Base-by-base conservation (phyloP, 352 stramenopile species). In the Pythium biforme region DNA sequence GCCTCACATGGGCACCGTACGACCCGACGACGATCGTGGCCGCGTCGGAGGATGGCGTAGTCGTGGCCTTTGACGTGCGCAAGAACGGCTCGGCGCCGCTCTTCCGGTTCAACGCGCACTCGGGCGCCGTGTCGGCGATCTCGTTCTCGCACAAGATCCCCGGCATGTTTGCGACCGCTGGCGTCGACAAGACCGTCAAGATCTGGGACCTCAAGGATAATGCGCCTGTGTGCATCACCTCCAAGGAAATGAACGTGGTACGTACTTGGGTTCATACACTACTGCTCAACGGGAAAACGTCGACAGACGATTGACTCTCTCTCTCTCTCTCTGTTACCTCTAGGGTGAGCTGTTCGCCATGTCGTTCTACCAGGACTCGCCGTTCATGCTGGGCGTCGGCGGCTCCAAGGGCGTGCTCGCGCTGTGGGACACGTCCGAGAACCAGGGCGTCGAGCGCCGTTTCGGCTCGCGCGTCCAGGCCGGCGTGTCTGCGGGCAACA, bases 101-200 rank as follows among this genome's bases (percentile, higher is more conserved):
- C 25, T 99, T 97, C 83, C 90, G 79, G 27, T 92, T 98, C 55
- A 79, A 97, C 37, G 95, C 91, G 22, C 96, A 98, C 73, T 82
- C 96, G 39, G 79, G 86, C 45, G 81, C 86, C 19, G 90, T 92
- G 46, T 95, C 89, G 22, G 72, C 79, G 23, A 79, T 98, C 64
- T 89, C 86, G 20, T 96, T 97, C 64, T 95, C 78, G 53, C 64
- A 76, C 55, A 85, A 89, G 34, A 83, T 95, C 51, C 84, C 95
- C 19, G 97, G 97, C 47, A 87, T 99, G 74, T 79, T 99, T 50
- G 92, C 96, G 23, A 99, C 96, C 4, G 96, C 89, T 41, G 95
- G 94, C 11, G 86, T 97, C n/a, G 97, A 99, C 82, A 99, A 99
- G 80, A 98, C 92, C 9, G 96, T 99, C 49, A 98, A 98, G 66